Conservation (phyloP, 176 grass and related monocot species). For the Rhynchospora breviuscula region DNA sequence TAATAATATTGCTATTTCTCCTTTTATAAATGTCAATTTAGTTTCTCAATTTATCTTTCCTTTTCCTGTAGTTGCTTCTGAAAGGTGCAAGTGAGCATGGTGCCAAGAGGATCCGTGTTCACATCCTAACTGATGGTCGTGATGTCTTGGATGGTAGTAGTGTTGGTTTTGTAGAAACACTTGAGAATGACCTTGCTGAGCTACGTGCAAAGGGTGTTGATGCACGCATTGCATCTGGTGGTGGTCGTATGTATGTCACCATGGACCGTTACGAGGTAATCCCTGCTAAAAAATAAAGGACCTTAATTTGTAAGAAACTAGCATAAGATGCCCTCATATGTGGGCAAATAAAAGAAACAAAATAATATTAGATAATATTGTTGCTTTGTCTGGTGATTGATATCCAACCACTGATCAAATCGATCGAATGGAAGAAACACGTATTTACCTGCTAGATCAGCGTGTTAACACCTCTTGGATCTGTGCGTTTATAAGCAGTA, state of each 20-base stretch:
- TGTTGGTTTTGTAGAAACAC: conserved; percentile 80
- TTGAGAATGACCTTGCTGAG: conserved; percentile 74
- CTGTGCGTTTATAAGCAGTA: too few relatives aligned
- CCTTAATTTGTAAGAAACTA: background rate
- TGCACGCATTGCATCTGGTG: conserved; percentile 84
- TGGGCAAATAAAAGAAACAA: too few relatives aligned
- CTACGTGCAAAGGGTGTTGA: conserved; percentile 75
- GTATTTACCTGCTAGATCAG: too few relatives aligned
- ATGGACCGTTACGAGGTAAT: conserved; percentile 99
- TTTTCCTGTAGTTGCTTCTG: conserved; percentile 65
- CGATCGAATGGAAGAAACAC: too few relatives aligned
- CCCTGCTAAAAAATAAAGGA: background rate
- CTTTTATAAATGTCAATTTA: background rate
- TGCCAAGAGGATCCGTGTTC: conserved; percentile 90
- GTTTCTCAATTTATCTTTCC: conserved; percentile 7
- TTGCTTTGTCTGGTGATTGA: too few relatives aligned
- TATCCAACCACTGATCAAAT: too few relatives aligned
- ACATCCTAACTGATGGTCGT: conserved; percentile 93
- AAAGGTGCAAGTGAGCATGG: conserved; percentile 81
- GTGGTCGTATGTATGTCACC: conserved; percentile 96
- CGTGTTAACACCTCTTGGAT: too few relatives aligned
- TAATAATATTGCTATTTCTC: background rate
- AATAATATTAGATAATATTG: too few relatives aligned
- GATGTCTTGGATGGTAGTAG: conserved; percentile 98
- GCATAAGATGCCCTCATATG: too few relatives aligned